These are phyloP conservation scores for Sparassis latifolia DNA, from an alignment of 1,284 basidiomycete species.

Conservation along the genomic window DNA sequence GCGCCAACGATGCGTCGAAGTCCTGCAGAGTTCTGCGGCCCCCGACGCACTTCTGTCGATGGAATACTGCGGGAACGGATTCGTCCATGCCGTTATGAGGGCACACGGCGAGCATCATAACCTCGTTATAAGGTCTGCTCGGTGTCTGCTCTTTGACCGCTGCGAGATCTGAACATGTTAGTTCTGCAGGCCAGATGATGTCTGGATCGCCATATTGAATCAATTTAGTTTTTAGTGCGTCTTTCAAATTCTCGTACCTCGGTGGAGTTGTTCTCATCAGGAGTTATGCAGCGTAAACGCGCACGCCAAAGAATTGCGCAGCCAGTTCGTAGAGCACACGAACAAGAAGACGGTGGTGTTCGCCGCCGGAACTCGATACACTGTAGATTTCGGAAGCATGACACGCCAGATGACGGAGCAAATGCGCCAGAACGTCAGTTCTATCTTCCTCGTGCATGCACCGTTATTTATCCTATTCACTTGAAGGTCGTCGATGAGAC, in stretches of 20 bases:
- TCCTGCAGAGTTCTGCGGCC: slow-evolving; percentile 12
- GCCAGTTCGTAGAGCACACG: slow-evolving; percentile 34
- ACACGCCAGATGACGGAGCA: slow-evolving; percentile 28
- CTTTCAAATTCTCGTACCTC: background rate
- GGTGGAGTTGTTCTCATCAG: background rate
- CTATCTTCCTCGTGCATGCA: slow-evolving; percentile 24
- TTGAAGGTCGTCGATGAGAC: slow-evolving; percentile 27
- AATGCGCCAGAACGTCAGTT: slow-evolving; percentile 10
- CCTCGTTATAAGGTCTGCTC: slow-evolving; percentile 16
- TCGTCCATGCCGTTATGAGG: slow-evolving; percentile 30
- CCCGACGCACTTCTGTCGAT: background rate
- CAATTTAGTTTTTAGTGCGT: slow-evolving; percentile 35
- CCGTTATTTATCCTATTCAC: background rate
- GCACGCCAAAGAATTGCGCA: slow-evolving; percentile 32
- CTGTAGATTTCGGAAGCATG: slow-evolving; percentile 27
- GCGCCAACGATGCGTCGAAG: slow-evolving; percentile 2
- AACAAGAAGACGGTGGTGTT: slow-evolving; percentile 30
- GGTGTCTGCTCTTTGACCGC: background rate
- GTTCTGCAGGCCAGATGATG: slow-evolving; percentile 32
- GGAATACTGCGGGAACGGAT: slow-evolving; percentile 18
- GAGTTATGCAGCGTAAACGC: slow-evolving; percentile 26
- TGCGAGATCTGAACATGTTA: background rate
- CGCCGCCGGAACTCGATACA: slow-evolving; percentile 7
- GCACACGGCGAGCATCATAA: slow-evolving; percentile 34
- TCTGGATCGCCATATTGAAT: slow-evolving; percentile 39